Base-by-base conservation (phyloP, 2,329 filamentous ascomycete species). In the Zymoseptoria passerinii region DNA sequence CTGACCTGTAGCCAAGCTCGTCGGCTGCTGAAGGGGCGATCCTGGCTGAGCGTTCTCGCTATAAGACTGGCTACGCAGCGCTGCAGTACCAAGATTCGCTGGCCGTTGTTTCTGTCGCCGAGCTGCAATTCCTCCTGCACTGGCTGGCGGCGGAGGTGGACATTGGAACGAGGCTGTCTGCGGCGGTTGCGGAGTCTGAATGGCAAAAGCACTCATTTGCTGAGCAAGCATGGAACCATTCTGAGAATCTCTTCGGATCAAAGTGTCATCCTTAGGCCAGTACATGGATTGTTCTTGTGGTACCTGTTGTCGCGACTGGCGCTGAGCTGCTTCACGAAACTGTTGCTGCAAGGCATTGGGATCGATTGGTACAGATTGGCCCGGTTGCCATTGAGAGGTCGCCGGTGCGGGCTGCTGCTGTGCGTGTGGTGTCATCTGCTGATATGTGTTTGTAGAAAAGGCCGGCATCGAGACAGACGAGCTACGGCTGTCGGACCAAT, bases 1-100 rank as follows among this genome's bases (percentile, higher is more conserved):
- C 91, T 63, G 87, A 81, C 67, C 88, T 90, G 74, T 86, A 28
- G 16, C 87, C 86, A 50, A 86, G 81, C 50, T 86, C 44, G 63
- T 59, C 18, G 53, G 53, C 72, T 92, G 6, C 13, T 66, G 65
- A 29, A 63, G 63, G 1, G 75, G 77, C 70, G 59, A 74, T 71
- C 70, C 35, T 69, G 73, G 64, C 75, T 79, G 63, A 70, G 69
- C 58, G 71, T 68, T 60, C 40, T 63, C 66, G 56, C 62, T 68
- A 57, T 69, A 68, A 10, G 68, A 71, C 18, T 76, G 73, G 61
- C 77, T 80, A 52, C 78, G 72, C 53, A 70, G 58, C 10, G 75
- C 71, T 52, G 70, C 73, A 16, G 75, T 65, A 53, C 73, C 76
- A 19, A 79, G 65, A 13, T 74, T 73, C 40, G 75, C 74, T 16